phyloP scores from a whole-genome alignment of 2,329 filamentous ascomycete species.

The Trichoderma guizhouense region DNA sequence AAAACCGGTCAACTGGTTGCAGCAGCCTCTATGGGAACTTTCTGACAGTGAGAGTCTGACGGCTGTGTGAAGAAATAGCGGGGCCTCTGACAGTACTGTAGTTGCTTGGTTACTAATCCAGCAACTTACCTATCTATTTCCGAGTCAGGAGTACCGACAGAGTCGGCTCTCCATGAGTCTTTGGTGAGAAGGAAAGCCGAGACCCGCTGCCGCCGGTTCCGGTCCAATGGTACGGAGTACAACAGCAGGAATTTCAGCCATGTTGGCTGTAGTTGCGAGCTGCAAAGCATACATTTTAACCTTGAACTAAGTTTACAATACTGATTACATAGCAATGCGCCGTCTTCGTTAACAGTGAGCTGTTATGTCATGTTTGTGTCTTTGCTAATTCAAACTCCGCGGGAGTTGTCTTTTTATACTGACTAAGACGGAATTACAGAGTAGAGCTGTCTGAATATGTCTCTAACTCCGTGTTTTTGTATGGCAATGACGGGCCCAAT shows the following conservation, averaged over 20 bases:
- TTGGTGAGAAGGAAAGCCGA: neutral
- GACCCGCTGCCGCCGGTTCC: neutral
- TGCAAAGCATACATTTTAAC: neutral
- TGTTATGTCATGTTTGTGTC: neutral
- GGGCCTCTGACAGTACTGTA: neutral
- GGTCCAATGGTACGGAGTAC: neutral
- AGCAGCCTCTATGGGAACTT: neutral
- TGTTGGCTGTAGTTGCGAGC: neutral
- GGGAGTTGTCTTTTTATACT: neutral
- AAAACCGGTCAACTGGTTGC: accelerated
- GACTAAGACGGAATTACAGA: neutral
- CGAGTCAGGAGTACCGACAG: neutral
- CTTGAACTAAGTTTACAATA: neutral
- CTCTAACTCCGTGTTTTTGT: neutral
- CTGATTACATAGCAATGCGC: neutral
- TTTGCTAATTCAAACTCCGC: neutral
- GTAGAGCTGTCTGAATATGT: neutral
- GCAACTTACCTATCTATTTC: neutral
- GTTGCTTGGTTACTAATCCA: neutral
- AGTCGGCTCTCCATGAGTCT: neutral
- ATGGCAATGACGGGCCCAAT: neutral
- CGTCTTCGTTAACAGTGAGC: neutral
- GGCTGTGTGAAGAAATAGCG: neutral
- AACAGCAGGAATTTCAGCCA: neutral
- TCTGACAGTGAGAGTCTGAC: neutral